Conservation (phyloP, 768 basidiomycete genomes). For the Lactarius sanguifluus region DNA sequence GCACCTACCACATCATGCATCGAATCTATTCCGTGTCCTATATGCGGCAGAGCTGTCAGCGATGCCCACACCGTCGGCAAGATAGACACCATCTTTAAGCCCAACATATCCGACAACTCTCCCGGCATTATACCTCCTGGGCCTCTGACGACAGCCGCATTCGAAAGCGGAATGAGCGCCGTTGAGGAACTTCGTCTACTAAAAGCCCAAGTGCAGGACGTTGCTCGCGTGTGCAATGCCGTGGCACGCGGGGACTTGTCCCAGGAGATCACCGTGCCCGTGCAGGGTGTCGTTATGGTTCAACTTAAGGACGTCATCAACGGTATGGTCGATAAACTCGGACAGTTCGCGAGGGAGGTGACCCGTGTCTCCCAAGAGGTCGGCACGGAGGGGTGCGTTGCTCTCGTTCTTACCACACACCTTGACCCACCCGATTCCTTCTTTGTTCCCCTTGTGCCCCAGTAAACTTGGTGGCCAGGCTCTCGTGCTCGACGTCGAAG, state of each 20-base stretch:
- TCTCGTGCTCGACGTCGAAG: slow-evolving; percentile 82
- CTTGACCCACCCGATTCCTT: background rate
- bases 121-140: slow-evolving; percentile 42
- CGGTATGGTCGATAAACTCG: slow-evolving; percentile 58
- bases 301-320: slow-evolving; percentile 52
- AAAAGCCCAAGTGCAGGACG: slow-evolving; percentile 74
- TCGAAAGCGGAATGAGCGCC: slow-evolving; percentile 57
- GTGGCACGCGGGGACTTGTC: slow-evolving; percentile 50
- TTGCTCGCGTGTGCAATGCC: slow-evolving; percentile 52
- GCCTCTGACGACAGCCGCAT: slow-evolving; percentile 50
- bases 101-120: slow-evolving; percentile 11
- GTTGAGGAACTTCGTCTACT: slow-evolving; percentile 72
- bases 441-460: slow-evolving; percentile 17
- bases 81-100: slow-evolving; percentile 14
- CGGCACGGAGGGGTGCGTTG: slow-evolving; percentile 53
- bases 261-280: slow-evolving; percentile 51
- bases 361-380: slow-evolving; percentile 81
- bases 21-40: slow-evolving; percentile 24
- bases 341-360: slow-evolving; percentile 85
- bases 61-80: slow-evolving; percentile 17
- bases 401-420: slow-evolving; percentile 30
- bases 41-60: slow-evolving; percentile 25
- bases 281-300: slow-evolving; percentile 51
- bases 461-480: slow-evolving; percentile 82
- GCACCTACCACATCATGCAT: slow-evolving; percentile 30